A percentile compares a stretch with the other conserved stretches of the same genome.
These are phyloP conservation scores for Cucumis cinereus DNA, from an alignment of 306 rosid species.

Conservation along the genomic window DNA sequence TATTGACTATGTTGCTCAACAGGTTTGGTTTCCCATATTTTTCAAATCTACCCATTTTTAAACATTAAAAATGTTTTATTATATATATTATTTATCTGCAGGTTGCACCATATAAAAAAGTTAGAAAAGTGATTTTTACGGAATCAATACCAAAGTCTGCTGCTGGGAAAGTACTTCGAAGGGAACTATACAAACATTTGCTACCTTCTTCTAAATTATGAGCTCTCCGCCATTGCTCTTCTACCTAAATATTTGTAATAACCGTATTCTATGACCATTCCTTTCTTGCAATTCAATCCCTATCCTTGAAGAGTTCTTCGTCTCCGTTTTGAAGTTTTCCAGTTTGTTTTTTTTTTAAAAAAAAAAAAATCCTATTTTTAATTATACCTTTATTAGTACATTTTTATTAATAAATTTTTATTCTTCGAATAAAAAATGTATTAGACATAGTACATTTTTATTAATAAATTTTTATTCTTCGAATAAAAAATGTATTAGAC, in stretches of 20 bases:
- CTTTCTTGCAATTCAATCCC: too few relatives aligned
- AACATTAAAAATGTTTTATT: not conserved
- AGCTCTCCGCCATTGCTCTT: not conserved
- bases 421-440: too few relatives aligned
- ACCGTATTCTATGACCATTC: not conserved
- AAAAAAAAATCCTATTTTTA: too few relatives aligned
- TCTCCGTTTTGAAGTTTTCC: too few relatives aligned
- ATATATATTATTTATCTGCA: not conserved
- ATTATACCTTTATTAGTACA: too few relatives aligned
- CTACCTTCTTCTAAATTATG: slow-evolving; percentile 43
- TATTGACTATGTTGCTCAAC: slow-evolving; percentile 48
- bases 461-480: too few relatives aligned
- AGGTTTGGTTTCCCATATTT: slow-evolving; percentile 36
- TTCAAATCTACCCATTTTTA: not conserved
- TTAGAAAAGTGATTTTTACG: slow-evolving; percentile 60
- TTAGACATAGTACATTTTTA: too few relatives aligned
- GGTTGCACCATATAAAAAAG: slow-evolving; percentile 79
- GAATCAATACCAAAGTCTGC: slow-evolving; percentile 60
- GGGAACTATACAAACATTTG: slow-evolving; percentile 29
- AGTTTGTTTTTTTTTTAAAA: too few relatives aligned
- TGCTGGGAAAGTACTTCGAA: slow-evolving; percentile 74
- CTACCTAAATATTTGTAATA: too few relatives aligned
- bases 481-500: too few relatives aligned
- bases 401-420: too few relatives aligned
- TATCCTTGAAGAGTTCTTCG: too few relatives aligned